Evolutionary conservation across 2,329 filamentous ascomycete genomes (phyloP).

Genomic region (Zasmidium angulare): DNA sequence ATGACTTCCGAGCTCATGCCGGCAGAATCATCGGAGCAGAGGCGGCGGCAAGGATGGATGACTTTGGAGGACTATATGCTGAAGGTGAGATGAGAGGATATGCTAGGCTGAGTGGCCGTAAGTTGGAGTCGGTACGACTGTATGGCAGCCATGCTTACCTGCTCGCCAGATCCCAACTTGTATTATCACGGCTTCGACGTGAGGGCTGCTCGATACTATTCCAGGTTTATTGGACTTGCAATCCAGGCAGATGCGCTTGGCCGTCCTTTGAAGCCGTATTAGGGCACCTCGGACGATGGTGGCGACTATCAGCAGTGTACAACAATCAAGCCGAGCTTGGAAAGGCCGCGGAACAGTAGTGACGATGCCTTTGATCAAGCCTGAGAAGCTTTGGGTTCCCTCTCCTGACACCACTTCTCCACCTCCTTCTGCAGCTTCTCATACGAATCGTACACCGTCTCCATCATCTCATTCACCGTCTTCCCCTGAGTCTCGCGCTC

Average conservation of each 20-base stretch:
- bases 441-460: slow-evolving; percentile 62
- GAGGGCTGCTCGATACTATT: slow-evolving; percentile 48
- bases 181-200: slow-evolving; percentile 50
- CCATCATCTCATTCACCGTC: slow-evolving; percentile 59
- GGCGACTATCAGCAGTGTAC: too few relatives aligned
- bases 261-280: too few relatives aligned
- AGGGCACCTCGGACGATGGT: too few relatives aligned
- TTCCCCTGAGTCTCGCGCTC: slow-evolving; percentile 19
- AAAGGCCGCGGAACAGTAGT: too few relatives aligned
- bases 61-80: slow-evolving; percentile 47
- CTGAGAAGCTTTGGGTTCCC: slow-evolving; percentile 9
- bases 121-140: too few relatives aligned
- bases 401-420: slow-evolving; percentile 62
- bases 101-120: slow-evolving; percentile 38
- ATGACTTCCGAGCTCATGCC: slow-evolving; percentile 43
- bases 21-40: slow-evolving; percentile 42
- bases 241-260: slow-evolving; percentile 35
- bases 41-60: slow-evolving; percentile 41
- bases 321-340: too few relatives aligned
- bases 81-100: slow-evolving; percentile 50
- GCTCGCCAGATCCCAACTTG: slow-evolving; percentile 32
- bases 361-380: neutral
- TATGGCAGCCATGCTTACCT: too few relatives aligned
- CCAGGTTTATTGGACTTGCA: slow-evolving; percentile 47
- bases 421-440: slow-evolving; percentile 71